A percentile compares a stretch with the other conserved stretches of the same genome.
These are phyloP conservation scores for Anethum foeniculum DNA, from an alignment of 140 eudicot species.

Conservation along the genomic window DNA sequence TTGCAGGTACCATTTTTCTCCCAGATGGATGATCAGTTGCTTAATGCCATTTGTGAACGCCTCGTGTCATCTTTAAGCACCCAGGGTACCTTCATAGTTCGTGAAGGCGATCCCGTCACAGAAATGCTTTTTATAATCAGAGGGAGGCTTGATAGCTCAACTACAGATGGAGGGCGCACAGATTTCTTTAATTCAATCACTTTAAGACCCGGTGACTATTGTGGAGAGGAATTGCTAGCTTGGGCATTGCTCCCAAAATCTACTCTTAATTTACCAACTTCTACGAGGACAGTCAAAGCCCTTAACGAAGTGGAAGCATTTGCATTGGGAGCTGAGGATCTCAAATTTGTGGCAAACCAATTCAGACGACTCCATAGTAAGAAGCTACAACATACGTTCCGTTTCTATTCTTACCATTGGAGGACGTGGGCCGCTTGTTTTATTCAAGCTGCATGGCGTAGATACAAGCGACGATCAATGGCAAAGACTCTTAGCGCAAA, in stretches of 20 bases:
- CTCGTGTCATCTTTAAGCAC: slow-evolving; percentile 68
- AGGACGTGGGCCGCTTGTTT: slow-evolving; percentile 94
- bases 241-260: slow-evolving; percentile 80
- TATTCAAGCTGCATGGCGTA: slow-evolving; percentile 81
- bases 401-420: slow-evolving; percentile 86
- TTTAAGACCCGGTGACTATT: slow-evolving; percentile 72
- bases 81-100: slow-evolving; percentile 67
- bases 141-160: slow-evolving; percentile 76
- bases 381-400: slow-evolving; percentile 67
- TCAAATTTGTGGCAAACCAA: slow-evolving; percentile 75
- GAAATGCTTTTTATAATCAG: slow-evolving; percentile 79
- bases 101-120: slow-evolving; percentile 85
- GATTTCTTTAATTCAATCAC: slow-evolving; percentile 82
- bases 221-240: slow-evolving; percentile 85
- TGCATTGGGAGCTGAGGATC: slow-evolving; percentile 66
- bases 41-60: slow-evolving; percentile 85
- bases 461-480: slow-evolving; percentile 52
- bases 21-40: slow-evolving; percentile 78
- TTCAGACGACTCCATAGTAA: slow-evolving; percentile 79
- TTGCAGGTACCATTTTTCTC: slow-evolving; percentile 88
- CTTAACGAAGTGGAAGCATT: slow-evolving; percentile 79
- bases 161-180: slow-evolving; percentile 79
- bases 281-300: slow-evolving; percentile 72
- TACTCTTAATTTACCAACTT: slow-evolving; percentile 54
- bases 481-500: slow-evolving; percentile 41